phyloP scores from a whole-genome alignment of 1,284 basidiomycete species.

The Heterobasidion annosum region DNA sequence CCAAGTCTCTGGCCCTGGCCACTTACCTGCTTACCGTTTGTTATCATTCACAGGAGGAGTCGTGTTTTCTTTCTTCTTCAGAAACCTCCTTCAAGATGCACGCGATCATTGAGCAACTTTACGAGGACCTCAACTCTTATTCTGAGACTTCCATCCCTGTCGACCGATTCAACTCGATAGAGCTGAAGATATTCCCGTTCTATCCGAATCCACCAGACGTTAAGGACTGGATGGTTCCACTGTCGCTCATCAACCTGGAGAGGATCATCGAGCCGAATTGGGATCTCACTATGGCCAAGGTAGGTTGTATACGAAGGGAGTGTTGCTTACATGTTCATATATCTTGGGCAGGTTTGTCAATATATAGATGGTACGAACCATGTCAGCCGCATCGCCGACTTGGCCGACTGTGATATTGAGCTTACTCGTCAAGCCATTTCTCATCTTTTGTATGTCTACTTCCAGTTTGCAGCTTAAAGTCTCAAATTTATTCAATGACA shows the following conservation, averaged over 20 bases:
- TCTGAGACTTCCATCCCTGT: constrained; percentile 89
- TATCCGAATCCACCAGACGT: constrained; percentile 90
- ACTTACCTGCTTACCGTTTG: not conserved
- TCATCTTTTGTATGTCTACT: constrained; percentile 72
- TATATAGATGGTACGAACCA: constrained; percentile 90
- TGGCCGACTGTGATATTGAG: constrained; percentile 85
- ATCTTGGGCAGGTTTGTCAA: constrained; percentile 50
- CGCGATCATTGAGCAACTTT: constrained; percentile 91
- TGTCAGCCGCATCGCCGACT: constrained; percentile 82
- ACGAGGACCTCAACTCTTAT: constrained; percentile 96
- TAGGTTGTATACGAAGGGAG: constrained; percentile 17
- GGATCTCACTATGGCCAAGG: constrained; percentile 93
- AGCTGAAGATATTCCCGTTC: constrained; percentile 93
- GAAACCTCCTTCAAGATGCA: constrained; percentile 67
- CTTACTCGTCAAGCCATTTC: constrained; percentile 84
- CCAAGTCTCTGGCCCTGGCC: not conserved
- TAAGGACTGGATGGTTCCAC: constrained; percentile 92
- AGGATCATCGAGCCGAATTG: constrained; percentile 85
- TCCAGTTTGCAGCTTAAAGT: not conserved
- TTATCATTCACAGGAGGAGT: constrained; percentile 62
- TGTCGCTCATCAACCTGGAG: constrained; percentile 79
- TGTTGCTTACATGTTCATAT: constrained; percentile 4
- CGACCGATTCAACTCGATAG: constrained; percentile 85
- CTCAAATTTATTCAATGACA: not conserved
- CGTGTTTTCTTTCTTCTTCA: constrained; percentile 76